These are phyloP conservation scores for Cutaneotrichosporon sp. DNA, from an alignment of 1,284 basidiomycete species.

Conservation along the genomic window DNA sequence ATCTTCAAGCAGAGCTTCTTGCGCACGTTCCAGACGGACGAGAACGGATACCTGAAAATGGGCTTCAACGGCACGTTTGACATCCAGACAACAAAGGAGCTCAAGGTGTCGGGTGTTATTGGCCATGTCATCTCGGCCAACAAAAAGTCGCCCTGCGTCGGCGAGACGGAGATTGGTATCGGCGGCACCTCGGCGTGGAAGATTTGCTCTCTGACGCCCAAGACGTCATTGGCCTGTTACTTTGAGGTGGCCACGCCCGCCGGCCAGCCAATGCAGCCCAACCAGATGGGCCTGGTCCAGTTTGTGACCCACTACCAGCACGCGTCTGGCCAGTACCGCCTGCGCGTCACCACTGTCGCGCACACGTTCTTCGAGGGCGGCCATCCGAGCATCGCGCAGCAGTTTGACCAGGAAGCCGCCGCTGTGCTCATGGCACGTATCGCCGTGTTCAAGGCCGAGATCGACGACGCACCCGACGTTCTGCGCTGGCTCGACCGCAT, in stretches of 20 bases:
- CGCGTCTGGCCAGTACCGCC: slow-evolving; percentile 83
- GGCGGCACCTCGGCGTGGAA: slow-evolving; percentile 99
- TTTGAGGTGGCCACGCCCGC: slow-evolving; percentile 99
- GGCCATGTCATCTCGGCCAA: slow-evolving; percentile 95
- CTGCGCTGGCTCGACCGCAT: slow-evolving; percentile 97
- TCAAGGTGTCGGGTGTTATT: slow-evolving; percentile 96
- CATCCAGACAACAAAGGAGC: slow-evolving; percentile 96
- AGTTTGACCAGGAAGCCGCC: slow-evolving; percentile 97
- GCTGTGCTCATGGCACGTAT: slow-evolving; percentile 98
- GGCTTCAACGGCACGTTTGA: slow-evolving; percentile 99
- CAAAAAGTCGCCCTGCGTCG: slow-evolving; percentile 94
- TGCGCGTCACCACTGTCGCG: slow-evolving; percentile 94
- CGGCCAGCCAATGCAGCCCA: slow-evolving; percentile 84
- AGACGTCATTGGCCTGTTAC: slow-evolving; percentile 87
- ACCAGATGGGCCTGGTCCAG: slow-evolving; percentile 91
- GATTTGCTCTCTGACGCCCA: slow-evolving; percentile 83
- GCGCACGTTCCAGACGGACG: slow-evolving; percentile 88
- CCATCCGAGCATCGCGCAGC: slow-evolving; percentile 83
- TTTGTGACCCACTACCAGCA: slow-evolving; percentile 99
- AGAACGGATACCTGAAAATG: slow-evolving; percentile 88
- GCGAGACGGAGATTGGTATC: slow-evolving; percentile 98
- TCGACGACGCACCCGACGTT: slow-evolving; percentile 96
- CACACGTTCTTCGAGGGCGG: slow-evolving; percentile 97
- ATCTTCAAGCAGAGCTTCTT: slow-evolving; percentile 99
- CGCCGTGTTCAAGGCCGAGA: slow-evolving; percentile 98